A percentile compares a stretch with the other conserved stretches of the same genome.
These are phyloP conservation scores for Triticum dicoccoides DNA, from an alignment of 176 grass and related monocot species.

Conservation along the genomic window DNA sequence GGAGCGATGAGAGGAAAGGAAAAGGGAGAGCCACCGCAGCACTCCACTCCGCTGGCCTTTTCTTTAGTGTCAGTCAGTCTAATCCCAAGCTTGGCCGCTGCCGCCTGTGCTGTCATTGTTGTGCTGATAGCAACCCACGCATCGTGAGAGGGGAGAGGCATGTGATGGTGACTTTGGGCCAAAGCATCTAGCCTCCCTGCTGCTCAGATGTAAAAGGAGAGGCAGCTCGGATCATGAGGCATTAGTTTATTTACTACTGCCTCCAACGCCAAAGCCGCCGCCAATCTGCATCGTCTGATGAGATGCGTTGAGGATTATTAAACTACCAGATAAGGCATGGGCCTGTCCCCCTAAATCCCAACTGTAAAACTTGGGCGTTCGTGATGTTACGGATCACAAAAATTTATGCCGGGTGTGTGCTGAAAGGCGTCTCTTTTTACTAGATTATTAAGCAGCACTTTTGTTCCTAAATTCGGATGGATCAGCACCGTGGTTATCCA, in stretches of 20 bases:
- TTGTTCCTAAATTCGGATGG: neutral
- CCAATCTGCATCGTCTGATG: conserved; percentile 36
- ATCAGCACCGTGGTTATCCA: conserved; percentile 2
- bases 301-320: conserved; percentile 1
- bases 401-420: neutral
- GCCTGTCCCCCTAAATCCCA: conserved; percentile 15
- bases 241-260: conserved; percentile 31
- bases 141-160: conserved; percentile 13
- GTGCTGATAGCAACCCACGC: conserved; percentile 14
- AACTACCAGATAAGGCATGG: conserved; percentile 32
- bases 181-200: conserved; percentile 38
- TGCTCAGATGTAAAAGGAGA: conserved; percentile 19
- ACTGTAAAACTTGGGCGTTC: conserved; percentile 16
- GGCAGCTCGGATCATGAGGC: neutral
- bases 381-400: conserved; percentile 24
- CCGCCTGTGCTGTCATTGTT: conserved; percentile 14
- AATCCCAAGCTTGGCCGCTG: neutral
- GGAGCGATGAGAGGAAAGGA: neutral
- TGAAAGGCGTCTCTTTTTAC: neutral
- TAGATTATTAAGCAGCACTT: neutral
- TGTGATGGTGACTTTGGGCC: conserved; percentile 54
- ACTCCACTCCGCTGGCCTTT: neutral
- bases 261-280: conserved; percentile 6
- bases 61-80: conserved; percentile 23
- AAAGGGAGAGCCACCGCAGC: neutral